Percentiles rank a stretch among this genome's conserved stretches.
These are phyloP conservation scores for Aspergillus ustus DNA, from an alignment of 2,329 filamentous ascomycete genomes.

Conservation along the genomic window DNA sequence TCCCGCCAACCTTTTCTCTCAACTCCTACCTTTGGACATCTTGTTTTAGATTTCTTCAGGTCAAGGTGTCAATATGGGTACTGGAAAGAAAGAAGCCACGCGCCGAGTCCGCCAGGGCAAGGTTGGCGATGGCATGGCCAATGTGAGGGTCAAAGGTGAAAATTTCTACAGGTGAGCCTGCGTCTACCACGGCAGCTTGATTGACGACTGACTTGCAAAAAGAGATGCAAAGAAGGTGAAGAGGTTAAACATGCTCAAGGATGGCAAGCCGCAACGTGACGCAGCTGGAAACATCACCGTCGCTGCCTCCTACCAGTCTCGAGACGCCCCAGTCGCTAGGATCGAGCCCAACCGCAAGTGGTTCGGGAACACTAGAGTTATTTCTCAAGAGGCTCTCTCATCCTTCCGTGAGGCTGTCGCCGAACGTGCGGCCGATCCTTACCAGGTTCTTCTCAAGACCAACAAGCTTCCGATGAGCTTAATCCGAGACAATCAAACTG, in stretches of 20 bases:
- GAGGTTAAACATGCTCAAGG: conserved; percentile 86
- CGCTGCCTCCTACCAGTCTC: conserved; percentile 81
- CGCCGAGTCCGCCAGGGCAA: conserved; percentile 86
- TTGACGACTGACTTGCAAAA: conserved; percentile 21
- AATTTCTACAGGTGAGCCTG: conserved; percentile 89
- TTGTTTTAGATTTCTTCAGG: conserved; percentile 30
- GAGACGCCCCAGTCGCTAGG: conserved; percentile 78
- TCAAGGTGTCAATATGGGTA: conserved; percentile 68
- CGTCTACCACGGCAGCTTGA: not conserved
- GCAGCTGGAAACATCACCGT: conserved; percentile 82
- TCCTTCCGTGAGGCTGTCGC: conserved; percentile 91
- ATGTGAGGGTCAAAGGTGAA: conserved; percentile 93
- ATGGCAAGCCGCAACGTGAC: conserved; percentile 81
- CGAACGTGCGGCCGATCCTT: conserved; percentile 86
- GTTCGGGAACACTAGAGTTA: conserved; percentile 93
- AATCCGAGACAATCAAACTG: conserved; percentile 76
- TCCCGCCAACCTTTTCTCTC: conserved; percentile 35
- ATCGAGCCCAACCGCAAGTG: conserved; percentile 97
- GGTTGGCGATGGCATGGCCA: conserved; percentile 81
- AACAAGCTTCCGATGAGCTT: conserved; percentile 97
- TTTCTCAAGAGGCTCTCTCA: conserved; percentile 84
- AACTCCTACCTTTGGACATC: conserved; percentile 34
- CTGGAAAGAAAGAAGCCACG: conserved; percentile 86
- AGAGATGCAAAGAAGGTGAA: conserved; percentile 83
- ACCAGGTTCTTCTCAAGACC: conserved; percentile 90